Base-by-base conservation (phyloP, 1,284 basidiomycete species). In the Fomes fomentarius region DNA sequence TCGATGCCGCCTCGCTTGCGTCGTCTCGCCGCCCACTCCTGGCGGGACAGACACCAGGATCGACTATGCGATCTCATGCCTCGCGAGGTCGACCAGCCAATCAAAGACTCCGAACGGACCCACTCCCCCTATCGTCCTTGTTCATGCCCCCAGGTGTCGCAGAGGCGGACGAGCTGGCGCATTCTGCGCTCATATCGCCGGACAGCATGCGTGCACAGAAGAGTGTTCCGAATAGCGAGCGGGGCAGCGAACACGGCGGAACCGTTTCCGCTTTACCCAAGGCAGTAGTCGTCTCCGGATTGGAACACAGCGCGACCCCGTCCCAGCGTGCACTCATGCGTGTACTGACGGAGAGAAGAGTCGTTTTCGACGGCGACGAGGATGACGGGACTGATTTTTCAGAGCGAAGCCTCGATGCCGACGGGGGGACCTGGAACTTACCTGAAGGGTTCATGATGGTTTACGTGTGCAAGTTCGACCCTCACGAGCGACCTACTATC, bases 381-480 rank as follows among this genome's bases (percentile, higher is more conserved):
- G 41, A 53, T 21, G 34, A 53, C 21, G 49, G 44, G n/a, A 46
- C 62, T 12, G 58, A 66, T 35, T 21, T 33, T 26, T 68, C 67
- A n/a, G 69, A 66, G 24, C 70, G 71, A 43, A 71, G 71, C 37
- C 15, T n/a, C 1, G 56, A 61, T 3, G 43, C 35, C n/a, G 57
- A 60, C 11, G 75, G 76, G 41, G 71, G 75, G 24, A 68, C 71
- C 0, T 84, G 83, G 77, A 77, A 78, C 50, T 68, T 91, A n/a
- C 89, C 91, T 1, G 76, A 83, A 6, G 81, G 79, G 1, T 93
- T 93, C 65, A 74, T 92, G 31, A 69, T 86, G 50, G 78, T 93
- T 1, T 91, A 87, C 61, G 82, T 93, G 6, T 89, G 87, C 69
- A 78, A 82, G 15, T 71, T 76, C 56, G 80, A 89, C 66, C 71